Conservation (phyloP, 108 stramenopile species). For the Skeletonema potamos region DNA sequence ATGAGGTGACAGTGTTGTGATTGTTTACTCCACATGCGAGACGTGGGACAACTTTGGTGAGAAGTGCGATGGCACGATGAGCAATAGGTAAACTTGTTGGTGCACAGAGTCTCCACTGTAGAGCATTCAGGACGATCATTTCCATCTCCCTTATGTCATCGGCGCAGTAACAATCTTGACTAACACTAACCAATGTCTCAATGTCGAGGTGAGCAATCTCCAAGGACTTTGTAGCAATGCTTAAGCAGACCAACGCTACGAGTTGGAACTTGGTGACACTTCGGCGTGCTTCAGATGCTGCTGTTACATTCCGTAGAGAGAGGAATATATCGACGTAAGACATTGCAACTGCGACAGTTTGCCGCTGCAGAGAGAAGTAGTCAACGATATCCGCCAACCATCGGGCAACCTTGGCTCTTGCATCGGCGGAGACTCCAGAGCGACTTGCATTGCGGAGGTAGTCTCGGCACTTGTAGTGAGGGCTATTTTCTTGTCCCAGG, state of each 20-base stretch:
- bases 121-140: conserved; percentile 5
- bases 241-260: conserved; percentile 19
- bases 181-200: conserved; percentile 3
- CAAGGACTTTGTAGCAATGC: conserved; percentile 21
- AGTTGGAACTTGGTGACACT: conserved; percentile 24
- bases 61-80: conserved; percentile 21
- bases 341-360: conserved; percentile 62
- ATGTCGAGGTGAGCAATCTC: conserved; percentile 11
- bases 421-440: not conserved
- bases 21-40: not conserved
- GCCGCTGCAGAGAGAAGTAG: conserved; percentile 52
- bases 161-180: conserved; percentile 21
- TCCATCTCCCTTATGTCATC: conserved; percentile 27
- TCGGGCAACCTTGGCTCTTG: conserved; percentile 62
- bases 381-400: conserved; percentile 67
- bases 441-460: conserved; percentile 15
- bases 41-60: conserved; percentile 9
- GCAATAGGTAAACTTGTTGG: conserved; percentile 15
- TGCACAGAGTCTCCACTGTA: conserved; percentile 28
- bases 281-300: not conserved
- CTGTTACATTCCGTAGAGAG: not conserved
- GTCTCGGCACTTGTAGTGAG: conserved; percentile 17
- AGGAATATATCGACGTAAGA: conserved; percentile 69
- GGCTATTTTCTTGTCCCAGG: conserved; percentile 16
- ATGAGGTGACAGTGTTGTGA: not conserved